Conservation (phyloP, 140 eudicot genomes). For the Cichorium intybus region DNA sequence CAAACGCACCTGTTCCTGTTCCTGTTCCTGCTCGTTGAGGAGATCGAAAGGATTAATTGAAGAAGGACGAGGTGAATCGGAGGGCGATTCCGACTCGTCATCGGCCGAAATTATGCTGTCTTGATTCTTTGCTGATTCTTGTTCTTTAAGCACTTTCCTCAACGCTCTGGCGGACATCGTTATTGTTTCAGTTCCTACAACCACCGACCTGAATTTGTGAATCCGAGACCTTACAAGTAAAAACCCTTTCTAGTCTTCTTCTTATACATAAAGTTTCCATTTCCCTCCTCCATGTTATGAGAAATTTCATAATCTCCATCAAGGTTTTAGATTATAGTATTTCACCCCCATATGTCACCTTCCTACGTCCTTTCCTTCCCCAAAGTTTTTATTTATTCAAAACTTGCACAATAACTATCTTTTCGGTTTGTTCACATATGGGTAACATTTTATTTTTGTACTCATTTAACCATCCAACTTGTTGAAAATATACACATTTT, state of each 20-base stretch:
- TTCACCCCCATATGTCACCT: neutral
- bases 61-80: conserved; percentile 34
- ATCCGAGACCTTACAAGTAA: neutral
- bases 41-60: conserved; percentile 62
- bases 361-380: too few species aligned
- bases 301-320: neutral
- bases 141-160: conserved; percentile 60
- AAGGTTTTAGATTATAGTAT: neutral
- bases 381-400: too few species aligned
- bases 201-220: conserved; percentile 18
- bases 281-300: neutral
- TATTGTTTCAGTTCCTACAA: conserved; percentile 12
- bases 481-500: too few species aligned
- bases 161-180: conserved; percentile 61
- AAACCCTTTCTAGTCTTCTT: conserved; percentile 17
- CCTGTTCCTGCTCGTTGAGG: conserved; percentile 44
- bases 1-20: conserved; percentile 37
- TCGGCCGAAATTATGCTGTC: conserved; percentile 23
- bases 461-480: too few species aligned
- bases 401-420: too few species aligned
- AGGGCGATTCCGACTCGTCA: conserved; percentile 41
- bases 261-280: neutral
- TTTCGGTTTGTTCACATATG: too few species aligned
- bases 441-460: too few species aligned
- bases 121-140: conserved; percentile 43